Conservation (phyloP, 2,329 filamentous ascomycete genomes). For the Hymenoscyphus occultus region DNA sequence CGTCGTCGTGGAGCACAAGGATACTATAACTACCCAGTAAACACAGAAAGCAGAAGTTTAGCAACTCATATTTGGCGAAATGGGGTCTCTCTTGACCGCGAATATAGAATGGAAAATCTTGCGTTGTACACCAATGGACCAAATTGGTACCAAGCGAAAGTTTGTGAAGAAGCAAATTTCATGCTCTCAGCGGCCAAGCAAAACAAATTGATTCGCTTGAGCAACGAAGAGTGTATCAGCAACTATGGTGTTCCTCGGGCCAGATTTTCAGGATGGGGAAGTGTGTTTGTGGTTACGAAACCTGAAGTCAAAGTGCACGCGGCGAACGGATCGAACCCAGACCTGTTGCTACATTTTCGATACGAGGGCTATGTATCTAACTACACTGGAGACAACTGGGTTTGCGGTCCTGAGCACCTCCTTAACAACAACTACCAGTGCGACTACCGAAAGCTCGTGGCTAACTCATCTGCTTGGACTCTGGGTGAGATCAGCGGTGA, state of each 20-base stretch:
- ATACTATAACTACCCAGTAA: no score
- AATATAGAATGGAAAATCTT: not conserved
- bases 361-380: constrained; percentile 23
- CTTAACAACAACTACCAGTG: constrained; percentile 23
- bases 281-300: constrained; percentile 26
- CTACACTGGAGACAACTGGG: constrained; percentile 27
- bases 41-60: no score
- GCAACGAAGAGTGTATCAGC: constrained; percentile 24
- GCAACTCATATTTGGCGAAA: no score
- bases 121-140: no score
- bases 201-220: constrained; percentile 16
- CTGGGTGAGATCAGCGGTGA: constrained; percentile 12
- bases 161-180: constrained; percentile 10
- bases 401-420: constrained; percentile 23
- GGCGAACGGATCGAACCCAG: constrained; percentile 14
- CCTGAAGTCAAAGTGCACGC: not conserved
- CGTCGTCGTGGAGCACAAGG: not conserved
- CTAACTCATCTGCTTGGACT: constrained; percentile 21
- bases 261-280: constrained; percentile 15
- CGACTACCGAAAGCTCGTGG: constrained; percentile 19
- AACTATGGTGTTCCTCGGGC: constrained; percentile 21
- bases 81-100: not conserved
- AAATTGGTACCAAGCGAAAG: constrained; percentile 15
- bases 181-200: constrained; percentile 14
- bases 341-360: constrained; percentile 22